These are phyloP conservation scores for Gryganskiella cystojenkinii DNA, from an alignment of 192 early-diverging fungal genomes.

Conservation along the genomic window DNA sequence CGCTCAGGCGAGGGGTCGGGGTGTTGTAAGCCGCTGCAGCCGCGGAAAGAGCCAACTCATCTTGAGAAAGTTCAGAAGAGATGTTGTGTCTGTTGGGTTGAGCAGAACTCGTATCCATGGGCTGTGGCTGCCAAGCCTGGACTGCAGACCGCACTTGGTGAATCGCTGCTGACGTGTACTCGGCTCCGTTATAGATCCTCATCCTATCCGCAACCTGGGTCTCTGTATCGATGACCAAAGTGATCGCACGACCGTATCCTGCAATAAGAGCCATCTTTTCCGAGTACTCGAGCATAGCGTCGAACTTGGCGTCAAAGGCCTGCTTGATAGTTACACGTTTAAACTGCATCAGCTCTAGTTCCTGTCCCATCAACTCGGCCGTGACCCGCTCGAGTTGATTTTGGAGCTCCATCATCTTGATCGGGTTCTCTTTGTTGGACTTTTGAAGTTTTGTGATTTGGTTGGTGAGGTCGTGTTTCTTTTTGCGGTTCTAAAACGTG, in stretches of 20 bases:
- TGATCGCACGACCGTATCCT: conserved; percentile 50
- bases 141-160: conserved; percentile 30
- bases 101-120: too few relatives aligned
- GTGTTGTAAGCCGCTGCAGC: conserved; percentile 40
- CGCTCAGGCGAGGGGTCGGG: conserved; percentile 17
- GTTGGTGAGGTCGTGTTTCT: conserved; percentile 37
- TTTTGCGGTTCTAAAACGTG: conserved; percentile 37
- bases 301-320: conserved; percentile 42
- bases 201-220: conserved; percentile 39
- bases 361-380: conserved; percentile 28
- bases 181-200: conserved; percentile 39
- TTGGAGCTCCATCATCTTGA: conserved; percentile 54
- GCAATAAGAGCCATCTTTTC: conserved; percentile 56
- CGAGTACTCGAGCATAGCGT: conserved; percentile 52
- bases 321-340: conserved; percentile 46
- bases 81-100: conserved; percentile 9
- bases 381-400: conserved; percentile 37
- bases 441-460: conserved; percentile 44
- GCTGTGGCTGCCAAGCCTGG: conserved; percentile 32
- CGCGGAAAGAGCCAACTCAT: conserved; percentile 37
- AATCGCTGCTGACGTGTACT: conserved; percentile 33
- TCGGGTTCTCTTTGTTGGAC: conserved; percentile 50
- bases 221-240: conserved; percentile 41
- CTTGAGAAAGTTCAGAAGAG: conserved; percentile 17
- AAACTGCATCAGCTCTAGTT: conserved; percentile 52